Base-by-base conservation (phyloP, 768 basidiomycete species). In the Russula emetica region DNA sequence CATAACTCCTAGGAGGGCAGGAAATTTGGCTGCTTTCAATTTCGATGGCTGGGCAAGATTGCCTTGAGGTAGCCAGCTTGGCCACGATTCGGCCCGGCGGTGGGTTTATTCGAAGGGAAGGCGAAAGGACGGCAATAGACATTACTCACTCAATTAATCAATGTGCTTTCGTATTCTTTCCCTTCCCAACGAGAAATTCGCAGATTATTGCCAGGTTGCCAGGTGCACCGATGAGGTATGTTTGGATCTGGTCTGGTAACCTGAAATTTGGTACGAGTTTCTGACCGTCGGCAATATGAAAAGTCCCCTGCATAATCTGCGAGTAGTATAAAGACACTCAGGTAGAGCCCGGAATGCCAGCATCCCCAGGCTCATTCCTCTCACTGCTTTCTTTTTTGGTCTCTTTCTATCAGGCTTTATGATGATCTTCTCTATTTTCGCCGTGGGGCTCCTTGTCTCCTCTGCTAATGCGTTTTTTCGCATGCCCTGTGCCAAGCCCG, bases 391-490 rank as follows among this genome's bases (percentile, higher is more conserved):
- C 1, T 26, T 60, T 26, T 40, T 38, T 40, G n/a, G 13, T 55
- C 52, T 20, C 28, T 50, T 34, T 20, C 3, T 22, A 40, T 52
- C 22, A 26, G 38, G 11, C 24, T 20, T 54, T 45, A 28, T 26
- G n/a, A 64, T 64, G 58, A 60, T 55, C 18, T 49, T 66, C 20
- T 56, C 58, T 30, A 26, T 59, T 42, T n/a, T 67, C 30, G 42
- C 49, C 3, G 55, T 56, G 4, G 47, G 32, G 2, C 59, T 64
- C 28, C 55, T 67, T 24, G 34, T 55, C 30, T 55, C 59, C 49
- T 54, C 60, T 34, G 59, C 30, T 4, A 36, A 61, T 18, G 66
- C 64, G 11, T 67, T 67, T 52, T 67, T 30, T 32, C 63, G 63
- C 26, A 3, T 67, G 42, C 66, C 66, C 10, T 67, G 66, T 26